phyloP scores from a whole-genome alignment of 805 yeast genomes.

The Pichia insulana region DNA sequence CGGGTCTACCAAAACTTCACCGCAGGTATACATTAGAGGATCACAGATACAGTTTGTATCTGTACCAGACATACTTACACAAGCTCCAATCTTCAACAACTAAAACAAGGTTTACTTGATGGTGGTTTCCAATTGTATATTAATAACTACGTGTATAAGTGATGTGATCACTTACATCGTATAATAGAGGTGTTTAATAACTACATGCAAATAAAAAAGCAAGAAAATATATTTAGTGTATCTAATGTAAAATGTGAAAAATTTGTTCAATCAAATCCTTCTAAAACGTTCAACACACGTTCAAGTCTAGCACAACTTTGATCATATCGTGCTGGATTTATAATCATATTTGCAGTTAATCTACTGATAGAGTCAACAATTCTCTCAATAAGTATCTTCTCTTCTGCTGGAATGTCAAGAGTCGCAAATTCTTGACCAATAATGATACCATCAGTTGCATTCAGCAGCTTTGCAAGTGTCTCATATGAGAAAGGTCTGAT shows the following conservation, averaged over 20 bases:
- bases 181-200: not conserved
- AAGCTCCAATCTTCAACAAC: slow-evolving; percentile 81
- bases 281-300: slow-evolving; percentile 76
- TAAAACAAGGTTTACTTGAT: not conserved
- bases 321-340: slow-evolving; percentile 71
- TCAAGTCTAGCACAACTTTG: slow-evolving; percentile 75
- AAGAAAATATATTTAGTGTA: not conserved
- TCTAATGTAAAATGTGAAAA: not conserved
- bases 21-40: slow-evolving; percentile 85
- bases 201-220: not conserved
- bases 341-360: slow-evolving; percentile 82
- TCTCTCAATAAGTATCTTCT: slow-evolving; percentile 72
- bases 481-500: slow-evolving; percentile 29
- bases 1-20: slow-evolving; percentile 68
- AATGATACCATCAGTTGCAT: slow-evolving; percentile 52
- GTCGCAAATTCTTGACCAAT: slow-evolving; percentile 67
- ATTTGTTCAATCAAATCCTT: slow-evolving; percentile 49
- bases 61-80: slow-evolving; percentile 78
- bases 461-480: slow-evolving; percentile 42
- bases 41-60: slow-evolving; percentile 78
- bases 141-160: not conserved
- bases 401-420: slow-evolving; percentile 65
- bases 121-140: not conserved
- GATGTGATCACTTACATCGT: slow-evolving; percentile 1
- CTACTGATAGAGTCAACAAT: slow-evolving; percentile 79